phyloP scores from a whole-genome alignment of 2,329 filamentous ascomycete genomes.

The Tetracladium maxilliforme region DNA sequence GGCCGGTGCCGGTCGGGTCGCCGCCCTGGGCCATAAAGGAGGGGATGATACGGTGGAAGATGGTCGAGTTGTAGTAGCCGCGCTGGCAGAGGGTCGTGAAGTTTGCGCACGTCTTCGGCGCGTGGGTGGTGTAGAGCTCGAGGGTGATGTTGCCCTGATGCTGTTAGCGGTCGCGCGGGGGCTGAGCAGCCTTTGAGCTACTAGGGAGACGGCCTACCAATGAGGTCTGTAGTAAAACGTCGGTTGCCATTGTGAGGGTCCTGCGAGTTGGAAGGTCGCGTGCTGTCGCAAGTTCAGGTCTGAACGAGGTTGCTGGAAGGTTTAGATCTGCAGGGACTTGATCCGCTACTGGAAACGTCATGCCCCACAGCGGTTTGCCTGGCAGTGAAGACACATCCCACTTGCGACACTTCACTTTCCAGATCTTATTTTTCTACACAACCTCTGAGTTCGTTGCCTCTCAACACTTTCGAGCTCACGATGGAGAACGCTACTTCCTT shows the following conservation, averaged over 20 bases:
- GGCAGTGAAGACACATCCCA: too few relatives aligned
- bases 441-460: too few relatives aligned
- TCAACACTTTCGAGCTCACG: too few relatives aligned
- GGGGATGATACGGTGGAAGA: slow-evolving; percentile 91
- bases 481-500: too few relatives aligned
- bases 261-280: background rate
- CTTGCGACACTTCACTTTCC: too few relatives aligned
- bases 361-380: too few relatives aligned
- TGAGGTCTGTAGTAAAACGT: slow-evolving; percentile 69
- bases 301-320: too few relatives aligned
- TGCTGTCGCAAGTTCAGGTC: too few relatives aligned
- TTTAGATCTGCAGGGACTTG: too few relatives aligned
- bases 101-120: slow-evolving; percentile 78
- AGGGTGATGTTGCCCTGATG: slow-evolving; percentile 64
- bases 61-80: slow-evolving; percentile 74
- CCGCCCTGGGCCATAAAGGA: slow-evolving; percentile 95
- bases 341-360: too few relatives aligned
- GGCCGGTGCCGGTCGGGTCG: slow-evolving; percentile 85
- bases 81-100: slow-evolving; percentile 66
- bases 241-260: slow-evolving; percentile 47
- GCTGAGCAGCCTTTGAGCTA: too few relatives aligned
- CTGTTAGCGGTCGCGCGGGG: slow-evolving; percentile 1
- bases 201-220: slow-evolving; percentile 44
- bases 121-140: slow-evolving; percentile 83
- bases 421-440: too few relatives aligned